Evolutionary conservation across 148 eudicot species (phyloP).

Genomic region (Nyssa sinensis): DNA sequence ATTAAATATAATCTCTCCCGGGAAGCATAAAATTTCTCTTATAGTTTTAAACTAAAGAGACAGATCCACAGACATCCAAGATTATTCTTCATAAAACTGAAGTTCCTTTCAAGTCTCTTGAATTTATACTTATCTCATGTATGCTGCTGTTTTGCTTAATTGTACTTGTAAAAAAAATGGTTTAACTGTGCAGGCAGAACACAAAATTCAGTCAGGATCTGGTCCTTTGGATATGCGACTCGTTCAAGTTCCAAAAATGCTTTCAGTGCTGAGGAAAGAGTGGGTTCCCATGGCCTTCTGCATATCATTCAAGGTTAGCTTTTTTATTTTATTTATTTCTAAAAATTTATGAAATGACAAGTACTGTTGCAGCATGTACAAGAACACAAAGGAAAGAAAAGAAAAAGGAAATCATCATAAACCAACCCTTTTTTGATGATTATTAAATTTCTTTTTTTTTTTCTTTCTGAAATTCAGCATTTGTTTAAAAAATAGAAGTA

Average conservation of each 20-base stretch:
- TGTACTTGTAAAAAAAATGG: too few species aligned
- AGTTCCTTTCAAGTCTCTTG: not conserved
- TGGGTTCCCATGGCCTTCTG: constrained; percentile 93
- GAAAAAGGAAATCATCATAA: too few species aligned
- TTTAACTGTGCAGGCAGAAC: constrained; percentile 59
- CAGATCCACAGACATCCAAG: not conserved
- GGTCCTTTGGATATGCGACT: constrained; percentile 95
- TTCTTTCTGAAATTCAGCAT: not conserved
- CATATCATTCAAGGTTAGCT: constrained; percentile 84
- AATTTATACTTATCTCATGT: not conserved
- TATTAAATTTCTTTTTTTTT: too few species aligned
- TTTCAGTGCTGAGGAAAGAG: constrained; percentile 72
- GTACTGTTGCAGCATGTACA: not conserved
- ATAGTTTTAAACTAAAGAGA: not conserved
- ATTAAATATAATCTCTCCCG: not conserved
- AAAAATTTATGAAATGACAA: not conserved
- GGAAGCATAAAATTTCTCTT: not conserved
- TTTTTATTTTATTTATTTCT: not conserved
- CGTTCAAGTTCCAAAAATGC: constrained; percentile 99
- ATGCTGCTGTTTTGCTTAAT: not conserved
- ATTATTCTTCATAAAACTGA: not conserved
- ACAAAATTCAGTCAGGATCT: constrained; percentile 92
- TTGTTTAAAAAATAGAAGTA: not conserved
- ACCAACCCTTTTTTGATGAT: not conserved
- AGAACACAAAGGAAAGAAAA: not conserved